Conservation (phyloP, 768 basidiomycete genomes). For the Terana coerulea region DNA sequence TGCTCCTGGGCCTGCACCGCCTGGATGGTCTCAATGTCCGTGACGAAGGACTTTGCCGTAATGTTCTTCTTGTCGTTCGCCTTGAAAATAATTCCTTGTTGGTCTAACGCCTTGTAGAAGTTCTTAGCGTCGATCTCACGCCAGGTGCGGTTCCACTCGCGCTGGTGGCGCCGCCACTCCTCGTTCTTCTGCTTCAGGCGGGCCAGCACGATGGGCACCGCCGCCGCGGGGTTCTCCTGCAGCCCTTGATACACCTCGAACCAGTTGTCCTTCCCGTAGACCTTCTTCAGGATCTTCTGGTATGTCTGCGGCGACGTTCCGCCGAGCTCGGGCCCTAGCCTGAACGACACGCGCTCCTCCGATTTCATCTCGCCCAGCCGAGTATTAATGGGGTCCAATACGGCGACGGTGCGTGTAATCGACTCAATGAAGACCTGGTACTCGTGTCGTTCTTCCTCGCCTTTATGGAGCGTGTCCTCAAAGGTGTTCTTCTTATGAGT, state of each 20-base stretch:
- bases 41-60: conserved; percentile 78
- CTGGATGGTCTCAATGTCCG: conserved; percentile 70
- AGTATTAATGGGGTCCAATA: conserved; percentile 82
- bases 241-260: conserved; percentile 78
- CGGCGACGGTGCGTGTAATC: conserved; percentile 82
- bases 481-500: conserved; percentile 96
- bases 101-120: conserved; percentile 96
- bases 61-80: conserved; percentile 92
- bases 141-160: conserved; percentile 98
- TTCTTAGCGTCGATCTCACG: conserved; percentile 95
- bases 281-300: conserved; percentile 88
- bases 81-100: conserved; percentile 94
- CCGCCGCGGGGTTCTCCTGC: conserved; percentile 87
- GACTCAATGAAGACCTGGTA: conserved; percentile 95
- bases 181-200: conserved; percentile 93
- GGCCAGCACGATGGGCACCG: conserved; percentile 86
- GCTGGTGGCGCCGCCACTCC: conserved; percentile 91
- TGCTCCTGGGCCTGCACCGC: conserved; percentile 47
- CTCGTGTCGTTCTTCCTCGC: conserved; percentile 97
- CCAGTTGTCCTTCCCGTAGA: conserved; percentile 82
- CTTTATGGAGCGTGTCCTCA: conserved; percentile 94
- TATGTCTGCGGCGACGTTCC: conserved; percentile 85
- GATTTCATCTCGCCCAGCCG: conserved; percentile 86
- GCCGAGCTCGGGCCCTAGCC: conserved; percentile 85
- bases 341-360: conserved; percentile 80